Conservation (phyloP, 2,329 filamentous ascomycete genomes). For the Botryosphaeria dothidea region DNA sequence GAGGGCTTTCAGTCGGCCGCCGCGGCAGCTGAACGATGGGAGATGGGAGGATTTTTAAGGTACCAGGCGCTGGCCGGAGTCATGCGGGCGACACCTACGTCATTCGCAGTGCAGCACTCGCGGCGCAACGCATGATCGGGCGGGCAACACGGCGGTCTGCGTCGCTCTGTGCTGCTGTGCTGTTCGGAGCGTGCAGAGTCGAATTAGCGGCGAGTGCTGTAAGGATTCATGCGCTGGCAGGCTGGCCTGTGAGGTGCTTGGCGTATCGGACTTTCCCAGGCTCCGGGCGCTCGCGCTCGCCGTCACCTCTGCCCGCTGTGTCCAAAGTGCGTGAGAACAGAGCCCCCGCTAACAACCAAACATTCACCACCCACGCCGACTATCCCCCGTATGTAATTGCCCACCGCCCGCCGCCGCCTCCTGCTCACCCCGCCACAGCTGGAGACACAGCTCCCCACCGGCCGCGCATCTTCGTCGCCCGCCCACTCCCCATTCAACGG, state of each 20-base stretch:
- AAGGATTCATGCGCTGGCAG: slow-evolving; percentile 15
- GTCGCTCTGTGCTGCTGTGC: slow-evolving; percentile 10
- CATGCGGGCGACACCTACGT: slow-evolving; percentile 15
- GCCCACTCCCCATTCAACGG: slow-evolving; percentile 17
- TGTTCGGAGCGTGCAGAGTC: neutral
- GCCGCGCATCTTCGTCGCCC: slow-evolving; percentile 12
- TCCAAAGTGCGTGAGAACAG: slow-evolving; percentile 10
- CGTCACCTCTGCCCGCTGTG: slow-evolving; percentile 15
- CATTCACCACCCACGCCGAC: slow-evolving; percentile 17
- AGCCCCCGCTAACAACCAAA: slow-evolving; percentile 20
- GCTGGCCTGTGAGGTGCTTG: slow-evolving; percentile 10
- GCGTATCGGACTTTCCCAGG: slow-evolving; percentile 18
- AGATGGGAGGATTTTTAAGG: slow-evolving; percentile 15
- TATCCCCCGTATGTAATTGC: slow-evolving; percentile 19
- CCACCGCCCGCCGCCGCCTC: slow-evolving; percentile 1
- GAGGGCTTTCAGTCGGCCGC: neutral
- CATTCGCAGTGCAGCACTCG: slow-evolving; percentile 3
- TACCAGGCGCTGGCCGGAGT: slow-evolving; percentile 12
- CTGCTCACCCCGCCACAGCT: slow-evolving; percentile 15
- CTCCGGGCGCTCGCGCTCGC: neutral
- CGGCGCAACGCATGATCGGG: slow-evolving; percentile 11
- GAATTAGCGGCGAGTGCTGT: slow-evolving; percentile 14
- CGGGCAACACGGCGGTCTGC: slow-evolving; percentile 12
- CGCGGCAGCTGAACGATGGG: neutral
- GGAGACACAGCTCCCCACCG: slow-evolving; percentile 14